Evolutionary conservation across 352 stramenopile species (phyloP).

Genomic region (Phytophthora aleatoria): DNA sequence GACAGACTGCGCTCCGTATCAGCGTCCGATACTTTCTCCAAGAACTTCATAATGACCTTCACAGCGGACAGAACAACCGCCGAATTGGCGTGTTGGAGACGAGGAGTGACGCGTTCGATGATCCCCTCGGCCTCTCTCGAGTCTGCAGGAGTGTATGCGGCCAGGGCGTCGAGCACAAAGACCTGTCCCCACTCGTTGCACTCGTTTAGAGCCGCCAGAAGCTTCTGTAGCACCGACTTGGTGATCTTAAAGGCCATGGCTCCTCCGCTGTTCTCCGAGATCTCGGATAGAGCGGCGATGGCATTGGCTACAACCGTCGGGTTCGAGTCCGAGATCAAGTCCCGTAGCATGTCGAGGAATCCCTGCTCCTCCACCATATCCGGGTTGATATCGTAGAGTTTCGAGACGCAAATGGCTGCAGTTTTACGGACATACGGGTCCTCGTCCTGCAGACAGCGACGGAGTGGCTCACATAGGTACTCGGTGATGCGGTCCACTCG

Average conservation of each 20-base stretch:
- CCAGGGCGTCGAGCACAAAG: conserved; percentile 97
- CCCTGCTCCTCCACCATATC: conserved; percentile 96
- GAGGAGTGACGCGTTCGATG: conserved; percentile 98
- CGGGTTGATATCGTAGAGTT: conserved; percentile 99
- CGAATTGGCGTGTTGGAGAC: conserved; percentile 98
- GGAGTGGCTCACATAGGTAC: conserved; percentile 97
- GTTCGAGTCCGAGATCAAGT: conserved; percentile 98
- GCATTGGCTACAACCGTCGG: conserved; percentile 98
- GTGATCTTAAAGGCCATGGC: conserved; percentile 92
- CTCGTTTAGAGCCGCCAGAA: conserved; percentile 98
- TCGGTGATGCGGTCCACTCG: conserved; percentile 99
- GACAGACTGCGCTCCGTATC: conserved; percentile 91
- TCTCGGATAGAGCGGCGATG: conserved; percentile 97
- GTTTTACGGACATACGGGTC: conserved; percentile 99
- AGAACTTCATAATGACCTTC: conserved; percentile 96
- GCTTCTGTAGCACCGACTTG: conserved; percentile 97
- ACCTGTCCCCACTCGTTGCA: conserved; percentile 99
- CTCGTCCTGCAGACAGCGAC: conserved; percentile 92
- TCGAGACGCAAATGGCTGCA: conserved; percentile 98
- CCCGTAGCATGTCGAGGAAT: conserved; percentile 96
- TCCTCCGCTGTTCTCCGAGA: conserved; percentile 94
- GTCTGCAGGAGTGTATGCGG: conserved; percentile 95
- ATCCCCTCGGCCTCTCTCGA: conserved; percentile 97
- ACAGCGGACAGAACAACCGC: conserved; percentile 98
- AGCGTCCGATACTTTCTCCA: conserved; percentile 95